These are phyloP conservation scores for Pythium biforme DNA, from an alignment of 352 stramenopile genomes.

Conservation along the genomic window DNA sequence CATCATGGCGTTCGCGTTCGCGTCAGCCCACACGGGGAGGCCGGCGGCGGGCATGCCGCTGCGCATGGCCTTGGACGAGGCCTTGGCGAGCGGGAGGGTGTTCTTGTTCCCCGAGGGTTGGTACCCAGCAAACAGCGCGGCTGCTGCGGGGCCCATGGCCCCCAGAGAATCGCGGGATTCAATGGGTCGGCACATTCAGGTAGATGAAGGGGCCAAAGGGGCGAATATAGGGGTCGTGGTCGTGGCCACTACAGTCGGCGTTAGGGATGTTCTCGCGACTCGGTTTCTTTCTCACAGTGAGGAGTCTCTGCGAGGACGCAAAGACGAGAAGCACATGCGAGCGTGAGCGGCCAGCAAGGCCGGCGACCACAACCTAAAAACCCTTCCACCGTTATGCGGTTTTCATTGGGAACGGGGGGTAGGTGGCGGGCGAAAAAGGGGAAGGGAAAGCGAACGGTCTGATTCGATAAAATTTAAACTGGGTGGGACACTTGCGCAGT, in stretches of 20 bases:
- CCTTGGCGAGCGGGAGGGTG: conserved; percentile 21
- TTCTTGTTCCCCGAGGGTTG: conserved; percentile 47
- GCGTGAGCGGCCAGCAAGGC: neutral
- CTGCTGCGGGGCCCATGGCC: conserved; percentile 70
- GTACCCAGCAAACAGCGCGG: conserved; percentile 75
- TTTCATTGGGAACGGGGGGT: neutral
- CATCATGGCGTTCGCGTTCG: conserved; percentile 23
- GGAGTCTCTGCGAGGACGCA: conserved; percentile 15
- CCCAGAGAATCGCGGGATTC: conserved; percentile 80
- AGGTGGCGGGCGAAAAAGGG: conserved; percentile 2
- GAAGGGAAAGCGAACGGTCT: neutral
- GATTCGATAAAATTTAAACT: conserved; percentile 25
- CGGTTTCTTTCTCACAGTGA: conserved; percentile 35
- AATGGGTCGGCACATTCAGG: conserved; percentile 79
- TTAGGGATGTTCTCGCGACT: conserved; percentile 16
- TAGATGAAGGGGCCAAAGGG: conserved; percentile 18
- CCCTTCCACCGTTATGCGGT: conserved; percentile 12
- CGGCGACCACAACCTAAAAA: neutral
- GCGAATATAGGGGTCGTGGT: conserved; percentile 10
- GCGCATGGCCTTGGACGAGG: conserved; percentile 12
- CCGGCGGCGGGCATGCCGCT: neutral
- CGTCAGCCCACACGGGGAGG: conserved; percentile 29
- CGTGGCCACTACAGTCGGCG: conserved; percentile 19
- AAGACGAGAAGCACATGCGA: conserved; percentile 20
- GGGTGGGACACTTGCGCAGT: neutral